Base-by-base conservation (phyloP, 2,329 filamentous ascomycete genomes). In the Hysterium pulicare region DNA sequence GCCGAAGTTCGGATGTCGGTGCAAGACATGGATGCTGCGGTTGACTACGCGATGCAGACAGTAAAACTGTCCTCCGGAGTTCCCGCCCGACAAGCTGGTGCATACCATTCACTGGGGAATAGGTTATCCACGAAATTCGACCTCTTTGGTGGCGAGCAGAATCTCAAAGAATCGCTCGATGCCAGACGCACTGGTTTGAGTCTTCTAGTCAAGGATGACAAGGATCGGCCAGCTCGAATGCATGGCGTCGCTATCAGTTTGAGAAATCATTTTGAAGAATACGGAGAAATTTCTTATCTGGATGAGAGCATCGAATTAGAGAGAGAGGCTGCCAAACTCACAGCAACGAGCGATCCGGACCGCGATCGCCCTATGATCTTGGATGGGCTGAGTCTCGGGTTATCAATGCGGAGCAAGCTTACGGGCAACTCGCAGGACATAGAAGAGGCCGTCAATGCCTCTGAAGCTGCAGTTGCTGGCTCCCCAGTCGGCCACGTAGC, bases 11-110 rank as follows among this genome's bases (percentile, higher is more conserved):
- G 15, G 5, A 26, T 16, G 16, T 32, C 33, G 13, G 11, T 33
- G 1, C 23, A 44, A 16, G 31, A 47, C 20, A 39, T 47, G 13
- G 28, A 47, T 23, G 32, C 33, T 8, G 41, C 45, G n/a, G 44
- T 47, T 10, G 20, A 33, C 15, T 37, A 24, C 28, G 41, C 45
- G 6, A 44, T 23, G 34, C 22, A 47, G 19, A 21, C 26, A n/a
- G 20, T 15, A 22, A 9, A 32, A 4, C 20, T 19, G 11, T 6
- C 37, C 3, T 22, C 15, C 13, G 22, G 16, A 5, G 23, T 26
- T 21, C 13, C 9, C n/a, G n/a, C n/a, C n/a, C n/a, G n/a, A n/a
- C n/a, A n/a, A n/a, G n/a, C n/a, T n/a, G n/a, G n/a, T n/a, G n/a
- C n/a, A n/a, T n/a, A n/a, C n/a, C n/a, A n/a, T n/a, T n/a, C n/a